Evolutionary conservation across 306 rosid genomes (phyloP).

Genomic region (Dicorynia guianensis): DNA sequence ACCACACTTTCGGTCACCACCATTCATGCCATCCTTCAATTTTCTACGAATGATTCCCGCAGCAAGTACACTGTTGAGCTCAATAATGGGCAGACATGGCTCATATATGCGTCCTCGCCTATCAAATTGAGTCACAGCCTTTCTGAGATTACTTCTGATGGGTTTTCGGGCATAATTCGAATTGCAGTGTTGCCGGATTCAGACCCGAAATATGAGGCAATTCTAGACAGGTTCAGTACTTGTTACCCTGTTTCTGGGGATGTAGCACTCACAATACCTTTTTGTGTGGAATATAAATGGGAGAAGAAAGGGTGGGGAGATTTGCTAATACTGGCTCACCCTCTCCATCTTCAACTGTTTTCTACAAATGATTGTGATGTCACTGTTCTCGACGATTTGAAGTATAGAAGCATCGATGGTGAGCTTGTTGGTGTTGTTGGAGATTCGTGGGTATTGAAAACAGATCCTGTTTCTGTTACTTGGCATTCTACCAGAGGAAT

Average conservation of each 20-base stretch:
- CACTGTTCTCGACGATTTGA: slow-evolving; percentile 61
- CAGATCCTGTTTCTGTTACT: slow-evolving; percentile 65
- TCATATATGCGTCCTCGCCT: slow-evolving; percentile 67
- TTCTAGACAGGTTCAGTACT: slow-evolving; percentile 67
- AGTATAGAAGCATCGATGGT: slow-evolving; percentile 84
- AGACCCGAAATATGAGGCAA: slow-evolving; percentile 33
- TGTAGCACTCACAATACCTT: slow-evolving; percentile 63
- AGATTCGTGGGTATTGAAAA: slow-evolving; percentile 67
- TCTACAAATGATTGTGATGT: slow-evolving; percentile 38
- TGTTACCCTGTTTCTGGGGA: slow-evolving; percentile 82
- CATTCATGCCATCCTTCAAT: slow-evolving; percentile 65
- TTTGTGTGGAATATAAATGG: slow-evolving; percentile 72
- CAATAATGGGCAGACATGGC: slow-evolving; percentile 87
- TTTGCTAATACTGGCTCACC: slow-evolving; percentile 82
- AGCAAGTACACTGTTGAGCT: slow-evolving; percentile 68
- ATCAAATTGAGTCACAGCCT: slow-evolving; percentile 47
- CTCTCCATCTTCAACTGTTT: slow-evolving; percentile 73
- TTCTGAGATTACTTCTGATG: slow-evolving; percentile 62
- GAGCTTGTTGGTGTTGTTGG: slow-evolving; percentile 91
- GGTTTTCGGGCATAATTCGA: slow-evolving; percentile 72
- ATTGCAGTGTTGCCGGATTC: slow-evolving; percentile 68
- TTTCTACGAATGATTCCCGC: slow-evolving; percentile 52
- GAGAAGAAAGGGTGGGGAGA: slow-evolving; percentile 78
- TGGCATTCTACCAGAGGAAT: slow-evolving; percentile 84
- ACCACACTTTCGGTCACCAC: slow-evolving; percentile 71